phyloP scores from a whole-genome alignment of 2,329 filamentous ascomycete genomes.

The Emergomyces africanus region DNA sequence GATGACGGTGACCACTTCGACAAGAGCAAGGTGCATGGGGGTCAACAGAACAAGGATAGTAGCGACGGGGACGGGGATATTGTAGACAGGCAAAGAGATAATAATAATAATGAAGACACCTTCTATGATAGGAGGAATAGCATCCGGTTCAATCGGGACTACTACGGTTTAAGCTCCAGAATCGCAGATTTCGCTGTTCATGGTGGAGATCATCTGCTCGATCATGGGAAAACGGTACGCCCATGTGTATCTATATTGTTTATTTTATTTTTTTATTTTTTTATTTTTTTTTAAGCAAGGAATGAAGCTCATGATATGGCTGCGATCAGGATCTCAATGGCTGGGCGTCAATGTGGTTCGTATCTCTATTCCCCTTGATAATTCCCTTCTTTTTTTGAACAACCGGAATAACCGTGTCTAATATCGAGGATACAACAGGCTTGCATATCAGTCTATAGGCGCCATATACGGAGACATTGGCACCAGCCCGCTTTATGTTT shows the following conservation, averaged over 20 bases:
- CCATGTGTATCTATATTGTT: background rate
- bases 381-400: background rate
- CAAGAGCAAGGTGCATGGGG: background rate
- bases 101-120: background rate
- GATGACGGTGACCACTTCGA: background rate
- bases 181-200: background rate
- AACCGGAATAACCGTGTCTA: background rate
- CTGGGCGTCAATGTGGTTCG: slow-evolving; percentile 11
- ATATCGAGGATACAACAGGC: slow-evolving; percentile 15
- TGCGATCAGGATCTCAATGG: slow-evolving; percentile 7
- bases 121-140: background rate
- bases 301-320: background rate
- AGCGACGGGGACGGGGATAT: background rate
- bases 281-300: too few species aligned
- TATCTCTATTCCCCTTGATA: background rate
- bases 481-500: slow-evolving; percentile 46
- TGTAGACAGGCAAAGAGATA: background rate
- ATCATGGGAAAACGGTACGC: slow-evolving; percentile 1
- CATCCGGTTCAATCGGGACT: background rate
- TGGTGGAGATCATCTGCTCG: background rate
- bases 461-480: slow-evolving; percentile 50
- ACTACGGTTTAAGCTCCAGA: background rate
- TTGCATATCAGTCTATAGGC: slow-evolving; percentile 44
- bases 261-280: too few species aligned
- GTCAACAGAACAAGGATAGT: background rate